Evolutionary conservation across 73 alveolate genomes (phyloP), one percentile per base, ranked within the genome.

Genomic region (Tetrahymena elliotti): DNA sequence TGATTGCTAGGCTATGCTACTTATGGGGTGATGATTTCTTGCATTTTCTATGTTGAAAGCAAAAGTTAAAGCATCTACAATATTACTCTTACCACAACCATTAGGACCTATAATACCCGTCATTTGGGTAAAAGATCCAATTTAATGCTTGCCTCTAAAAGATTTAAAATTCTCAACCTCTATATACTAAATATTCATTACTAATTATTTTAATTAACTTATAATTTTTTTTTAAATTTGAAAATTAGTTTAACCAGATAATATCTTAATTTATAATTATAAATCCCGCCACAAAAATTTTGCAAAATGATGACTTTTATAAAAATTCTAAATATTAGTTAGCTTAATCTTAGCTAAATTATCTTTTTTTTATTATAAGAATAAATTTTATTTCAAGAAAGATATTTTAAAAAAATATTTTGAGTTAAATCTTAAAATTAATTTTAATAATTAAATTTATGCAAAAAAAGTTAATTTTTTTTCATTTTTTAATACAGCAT

Each of bases 61-160:
- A 68, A 68, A 68, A 27, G 88, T 68, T 4, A 68, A 31, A 68
- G 88, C 88, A 24, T 68, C 88, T 18, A 68, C 88, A 6, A 68
- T 68, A 68, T 68, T 68, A 68, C 88, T 68, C n/a, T 52, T 96
- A 93, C 99, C 99, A 83, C 99, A 98, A 10, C 99, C 99, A 96
- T 98, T 98, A 0, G 99, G 99, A 13, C 99, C 99, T n/a, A 98
- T 96, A 1, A 99, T 98, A 11, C 99, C 99, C 33, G 99, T 98
- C 94, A 99, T 98, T 93, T 97, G 95, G 35, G 97, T 96, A 97
- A 98, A 99, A 0, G 99, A 99, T 13, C 99, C 99, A 33, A 98
- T 96, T 84, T 97, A 96, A 96, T 99, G 99, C 36, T 96, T 83
- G 41, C 99, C 99, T 95, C 97, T 97, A 93, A 99, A 99, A 11